Percentiles rank a stretch among this genome's conserved stretches.
Evolutionary conservation across 1,284 basidiomycete species (phyloP).

Genomic region (Cryptococcus sp.): DNA sequence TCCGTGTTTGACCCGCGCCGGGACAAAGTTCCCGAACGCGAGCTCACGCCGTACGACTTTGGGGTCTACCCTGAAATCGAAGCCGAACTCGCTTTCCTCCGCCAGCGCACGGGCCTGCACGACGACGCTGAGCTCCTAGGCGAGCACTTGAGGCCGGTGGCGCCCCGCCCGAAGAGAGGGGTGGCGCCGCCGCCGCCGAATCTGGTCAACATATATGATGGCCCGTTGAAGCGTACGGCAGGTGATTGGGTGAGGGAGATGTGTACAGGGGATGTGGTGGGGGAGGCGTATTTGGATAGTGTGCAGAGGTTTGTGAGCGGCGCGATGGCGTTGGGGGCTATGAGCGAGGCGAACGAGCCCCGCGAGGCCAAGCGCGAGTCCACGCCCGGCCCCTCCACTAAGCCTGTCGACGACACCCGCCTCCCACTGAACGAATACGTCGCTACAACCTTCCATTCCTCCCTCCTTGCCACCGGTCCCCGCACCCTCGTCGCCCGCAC

Average conservation of each 20-base stretch:
- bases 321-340: conserved; percentile 24
- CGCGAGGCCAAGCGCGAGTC: neutral
- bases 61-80: conserved; percentile 37
- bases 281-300: conserved; percentile 44
- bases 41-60: conserved; percentile 26
- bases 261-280: conserved; percentile 30
- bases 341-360: neutral
- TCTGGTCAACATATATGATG: conserved; percentile 37
- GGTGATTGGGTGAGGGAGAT: conserved; percentile 32
- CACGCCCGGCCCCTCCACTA: conserved; percentile 2
- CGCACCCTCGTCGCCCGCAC: conserved; percentile 12
- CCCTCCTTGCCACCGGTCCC: conserved; percentile 19
- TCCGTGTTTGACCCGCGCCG: conserved; percentile 17
- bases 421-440: conserved; percentile 31
- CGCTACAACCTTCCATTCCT: conserved; percentile 24
- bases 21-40: conserved; percentile 22
- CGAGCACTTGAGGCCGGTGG: conserved; percentile 30
- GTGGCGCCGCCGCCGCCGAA: conserved; percentile 6
- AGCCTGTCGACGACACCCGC: neutral
- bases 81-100: conserved; percentile 20
- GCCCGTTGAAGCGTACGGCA: conserved; percentile 10
- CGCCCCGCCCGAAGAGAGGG: neutral
- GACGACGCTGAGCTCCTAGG: conserved; percentile 26
- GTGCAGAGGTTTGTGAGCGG: conserved; percentile 41
- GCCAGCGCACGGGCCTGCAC: conserved; percentile 6